Conservation (phyloP, 495 filamentous ascomycete genomes). For the Tuber calosporum region DNA sequence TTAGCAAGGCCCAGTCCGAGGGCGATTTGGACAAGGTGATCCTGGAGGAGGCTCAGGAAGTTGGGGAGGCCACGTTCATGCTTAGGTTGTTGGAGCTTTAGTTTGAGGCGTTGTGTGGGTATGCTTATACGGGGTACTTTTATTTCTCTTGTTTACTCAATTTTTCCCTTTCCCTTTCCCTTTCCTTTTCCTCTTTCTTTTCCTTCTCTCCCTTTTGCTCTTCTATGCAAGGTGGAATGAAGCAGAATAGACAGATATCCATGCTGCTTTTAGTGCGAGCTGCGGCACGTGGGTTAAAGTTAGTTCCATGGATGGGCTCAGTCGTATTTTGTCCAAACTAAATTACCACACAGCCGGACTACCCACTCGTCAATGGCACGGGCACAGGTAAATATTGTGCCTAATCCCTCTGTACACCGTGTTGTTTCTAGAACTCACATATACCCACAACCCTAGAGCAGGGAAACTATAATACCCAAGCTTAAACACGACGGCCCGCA, state of each 20-base stretch:
- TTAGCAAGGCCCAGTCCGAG: slow-evolving; percentile 50
- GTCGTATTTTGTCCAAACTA: background rate
- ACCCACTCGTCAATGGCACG: background rate
- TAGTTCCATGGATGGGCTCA: background rate
- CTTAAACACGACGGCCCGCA: background rate
- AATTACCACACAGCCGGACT: background rate
- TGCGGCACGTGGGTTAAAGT: background rate
- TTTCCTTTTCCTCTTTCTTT: background rate
- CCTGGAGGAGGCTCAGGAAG: slow-evolving; percentile 78
- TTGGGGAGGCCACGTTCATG: slow-evolving; percentile 79
- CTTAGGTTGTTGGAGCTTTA: slow-evolving; percentile 73
- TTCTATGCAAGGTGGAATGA: background rate
- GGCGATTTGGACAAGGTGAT: slow-evolving; percentile 58
- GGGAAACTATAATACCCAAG: background rate
- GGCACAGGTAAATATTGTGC: background rate
- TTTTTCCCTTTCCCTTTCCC: background rate
- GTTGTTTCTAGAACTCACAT: background rate
- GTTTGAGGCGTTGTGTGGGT: background rate
- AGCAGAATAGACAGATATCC: background rate
- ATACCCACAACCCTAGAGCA: background rate
- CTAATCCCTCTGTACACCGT: background rate
- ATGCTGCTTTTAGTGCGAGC: background rate
- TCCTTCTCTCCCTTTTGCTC: background rate
- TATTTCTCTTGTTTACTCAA: background rate
- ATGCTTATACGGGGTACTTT: background rate